Evolutionary conservation across 1,284 basidiomycete species (phyloP), one percentile per base, ranked within the genome.

Genomic region (Hymenochaete sp.): DNA sequence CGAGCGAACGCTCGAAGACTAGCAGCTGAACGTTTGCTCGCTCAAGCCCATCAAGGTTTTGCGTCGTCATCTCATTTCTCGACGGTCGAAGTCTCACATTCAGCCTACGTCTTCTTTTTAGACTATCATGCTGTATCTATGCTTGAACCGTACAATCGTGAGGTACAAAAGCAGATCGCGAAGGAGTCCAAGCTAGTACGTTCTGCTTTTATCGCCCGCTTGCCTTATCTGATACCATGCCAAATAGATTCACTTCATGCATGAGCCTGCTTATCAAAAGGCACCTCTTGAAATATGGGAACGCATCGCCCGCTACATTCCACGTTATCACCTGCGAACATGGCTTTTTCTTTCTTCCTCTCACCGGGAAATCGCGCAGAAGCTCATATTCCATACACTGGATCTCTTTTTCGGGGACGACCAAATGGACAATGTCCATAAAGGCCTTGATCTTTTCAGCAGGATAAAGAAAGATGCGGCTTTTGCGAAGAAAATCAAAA

Each of bases 391-490:
- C 59, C 76, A 70, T 52, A 77, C 77, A 0, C 59, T 80, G 32
- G 77, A 81, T 56, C 60, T 81, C 27, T 76, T 79, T 57, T 77
- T 82, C 50, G 73, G 75, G 31, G 77, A 79, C 53, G 76, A 79
- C 52, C 67, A 71, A 41, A 46, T 52, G 41, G 74, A 77, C 31
- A 72, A 71, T 50, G 61, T 77, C 14, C 73, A 73, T 47, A 68
- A 75, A 6, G 74, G 75, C 0, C 59, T 82, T 24, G 78, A 80
- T 54, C 72, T 82, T 24, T 75, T 81, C 47, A 76, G 80, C 55
- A 62, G 76, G 16, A 77, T 73, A 29, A 81, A 79, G 59, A 66
- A 63, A 2, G 79, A 81, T 52, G 67, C 72, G 2, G 58, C 66
- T 4, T 81, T 82, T 57, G 77, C 77, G 1, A 67, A 65, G 47